phyloP scores from a whole-genome alignment of 1,139 yeast species.

The Candida neerlandica region DNA sequence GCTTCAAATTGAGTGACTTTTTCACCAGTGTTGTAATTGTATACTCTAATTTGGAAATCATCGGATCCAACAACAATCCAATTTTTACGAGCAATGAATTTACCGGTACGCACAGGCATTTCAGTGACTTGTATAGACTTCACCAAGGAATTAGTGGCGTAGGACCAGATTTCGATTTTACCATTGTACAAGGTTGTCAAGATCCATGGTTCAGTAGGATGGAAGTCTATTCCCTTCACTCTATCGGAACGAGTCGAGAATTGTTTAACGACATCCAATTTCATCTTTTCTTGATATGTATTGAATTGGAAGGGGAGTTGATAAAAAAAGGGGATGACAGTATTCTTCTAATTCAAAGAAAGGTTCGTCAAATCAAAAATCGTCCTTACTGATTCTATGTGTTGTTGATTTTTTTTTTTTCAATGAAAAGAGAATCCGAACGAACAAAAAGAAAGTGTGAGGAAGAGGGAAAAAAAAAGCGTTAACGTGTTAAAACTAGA shows the following conservation, averaged over 20 bases:
- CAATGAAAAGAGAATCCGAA: constrained; percentile 6
- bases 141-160: constrained; percentile 66
- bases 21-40: constrained; percentile 94
- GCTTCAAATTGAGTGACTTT: constrained; percentile 95
- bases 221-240: constrained; percentile 97
- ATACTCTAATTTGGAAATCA: constrained; percentile 90
- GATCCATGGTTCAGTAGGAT: constrained; percentile 97
- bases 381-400: neutral
- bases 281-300: constrained; percentile 28
- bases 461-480: neutral
- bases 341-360: too few species aligned
- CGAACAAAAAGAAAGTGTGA: neutral
- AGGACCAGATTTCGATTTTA: constrained; percentile 89
- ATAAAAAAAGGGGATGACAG: neutral
- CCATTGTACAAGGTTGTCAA: constrained; percentile 85
- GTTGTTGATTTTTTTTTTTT: constrained; percentile 9
- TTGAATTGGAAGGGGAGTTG: neutral
- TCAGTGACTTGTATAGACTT: constrained; percentile 79
- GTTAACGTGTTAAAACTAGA: constrained; percentile 8
- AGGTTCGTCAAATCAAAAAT: constrained; percentile 1
- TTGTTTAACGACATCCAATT: constrained; percentile 63
- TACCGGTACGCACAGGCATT: constrained; percentile 94
- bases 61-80: constrained; percentile 98
- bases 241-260: constrained; percentile 90
- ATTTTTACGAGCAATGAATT: constrained; percentile 91